Evolutionary conservation across 2,329 filamentous ascomycete species (phyloP).

Genomic region (Cadophora malorum): DNA sequence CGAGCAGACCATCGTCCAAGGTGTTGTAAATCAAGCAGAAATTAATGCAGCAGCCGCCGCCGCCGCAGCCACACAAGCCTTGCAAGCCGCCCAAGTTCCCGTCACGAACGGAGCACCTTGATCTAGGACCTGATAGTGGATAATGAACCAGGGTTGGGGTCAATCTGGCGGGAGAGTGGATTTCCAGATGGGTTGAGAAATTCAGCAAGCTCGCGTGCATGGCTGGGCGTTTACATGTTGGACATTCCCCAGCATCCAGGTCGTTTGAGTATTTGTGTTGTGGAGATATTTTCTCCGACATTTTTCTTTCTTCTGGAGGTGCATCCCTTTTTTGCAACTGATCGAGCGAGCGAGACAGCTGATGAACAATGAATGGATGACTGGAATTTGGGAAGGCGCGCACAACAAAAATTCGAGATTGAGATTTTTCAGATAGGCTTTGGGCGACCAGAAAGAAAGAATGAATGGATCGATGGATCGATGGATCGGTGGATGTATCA

Average conservation of each 20-base stretch:
- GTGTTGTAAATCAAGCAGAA: constrained; percentile 62
- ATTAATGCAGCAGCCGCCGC: constrained; percentile 37
- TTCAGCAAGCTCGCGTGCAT: constrained; percentile 36
- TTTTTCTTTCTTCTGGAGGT: constrained; percentile 8
- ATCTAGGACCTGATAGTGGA: constrained; percentile 29
- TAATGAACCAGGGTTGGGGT: constrained; percentile 13
- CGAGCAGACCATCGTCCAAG: constrained; percentile 82
- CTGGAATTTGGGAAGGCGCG: background rate
- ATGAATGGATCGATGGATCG: background rate
- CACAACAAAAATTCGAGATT: constrained; percentile 6
- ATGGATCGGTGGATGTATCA: background rate
- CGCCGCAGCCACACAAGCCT: constrained; percentile 26
- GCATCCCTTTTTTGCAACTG: background rate
- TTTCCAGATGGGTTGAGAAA: constrained; percentile 29
- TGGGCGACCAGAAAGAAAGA: constrained; percentile 2
- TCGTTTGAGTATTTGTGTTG: constrained; percentile 16
- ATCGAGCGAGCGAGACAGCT: background rate
- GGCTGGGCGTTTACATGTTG: constrained; percentile 34
- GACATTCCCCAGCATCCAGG: constrained; percentile 13
- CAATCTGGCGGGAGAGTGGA: background rate
- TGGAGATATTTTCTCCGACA: constrained; percentile 10
- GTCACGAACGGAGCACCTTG: constrained; percentile 40
- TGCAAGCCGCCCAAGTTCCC: constrained; percentile 26
- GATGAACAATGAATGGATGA: background rate
- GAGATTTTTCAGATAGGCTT: constrained; percentile 11